Base-by-base conservation (phyloP, 768 basidiomycete genomes). In the Suillus occidentalis region DNA sequence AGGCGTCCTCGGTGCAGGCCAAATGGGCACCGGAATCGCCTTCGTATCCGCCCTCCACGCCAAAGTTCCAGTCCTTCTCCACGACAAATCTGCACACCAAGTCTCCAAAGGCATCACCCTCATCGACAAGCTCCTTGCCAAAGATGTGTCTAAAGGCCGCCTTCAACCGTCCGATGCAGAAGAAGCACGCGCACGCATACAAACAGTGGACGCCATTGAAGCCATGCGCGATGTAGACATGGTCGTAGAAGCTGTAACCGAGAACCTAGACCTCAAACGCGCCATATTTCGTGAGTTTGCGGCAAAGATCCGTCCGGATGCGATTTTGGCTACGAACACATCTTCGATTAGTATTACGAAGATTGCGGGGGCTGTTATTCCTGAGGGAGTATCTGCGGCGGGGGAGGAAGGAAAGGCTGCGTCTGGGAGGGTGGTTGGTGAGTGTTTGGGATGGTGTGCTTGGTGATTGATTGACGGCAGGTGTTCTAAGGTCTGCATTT, bases 291-390 rank as follows among this genome's bases (percentile, higher is more conserved):
- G 81, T 6, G 78, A 82, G 3, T 83, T 98, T 25, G 85, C 89
- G 18, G 83, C 83, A 57, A 85, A 89, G 70, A 75, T 95, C 59
- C 82, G 86, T 37, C 87, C 90, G 0, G 82, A 85, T 37, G 86
- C 92, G 9, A 95, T 99, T 58, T 82, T 99, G 25, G 96, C 95
- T 0, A 87, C 89, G 52, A 98, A 99, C 72, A 99, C 96, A 3
- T 95, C 94, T 63, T 94, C 92, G 12, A 98, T 98, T 68, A 94
- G 91, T 68, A 89, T 99, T 53, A 95, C 95, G 25, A 96, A 96
- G 79, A 93, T 98, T 61, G 95, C 96, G 0, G 90, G 90, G 8
- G 81, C 92, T 37, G 89, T 91, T 9, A 77, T 95, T 22, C 86
- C 87, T 0, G 76, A 82, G 60, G 87, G 87, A 28, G 72, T 82